phyloP scores from a whole-genome alignment of 2,329 filamentous ascomycete genomes.

The Corynespora cassiicola region DNA sequence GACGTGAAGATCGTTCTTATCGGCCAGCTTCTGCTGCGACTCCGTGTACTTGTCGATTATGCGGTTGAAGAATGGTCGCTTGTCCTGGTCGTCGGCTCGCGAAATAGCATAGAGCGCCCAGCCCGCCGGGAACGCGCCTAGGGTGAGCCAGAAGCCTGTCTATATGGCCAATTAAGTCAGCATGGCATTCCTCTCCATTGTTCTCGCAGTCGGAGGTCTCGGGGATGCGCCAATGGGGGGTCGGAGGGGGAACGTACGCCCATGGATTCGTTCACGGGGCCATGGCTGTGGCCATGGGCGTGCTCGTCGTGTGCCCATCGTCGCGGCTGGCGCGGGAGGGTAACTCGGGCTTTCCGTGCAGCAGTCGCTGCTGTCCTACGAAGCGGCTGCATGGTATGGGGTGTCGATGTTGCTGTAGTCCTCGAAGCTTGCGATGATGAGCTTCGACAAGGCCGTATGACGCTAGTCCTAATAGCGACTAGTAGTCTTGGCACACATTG shows the following conservation, averaged over 20 bases:
- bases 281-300: slow-evolving; percentile 39
- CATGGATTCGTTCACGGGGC: slow-evolving; percentile 55
- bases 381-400: slow-evolving; percentile 52
- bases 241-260: slow-evolving; percentile 56
- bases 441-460: slow-evolving; percentile 27
- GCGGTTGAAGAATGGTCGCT: slow-evolving; percentile 52
- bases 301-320: slow-evolving; percentile 48
- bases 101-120: slow-evolving; percentile 55
- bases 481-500: slow-evolving; percentile 26
- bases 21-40: slow-evolving; percentile 59
- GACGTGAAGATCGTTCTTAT: slow-evolving; percentile 66
- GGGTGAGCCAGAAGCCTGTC: slow-evolving; percentile 56
- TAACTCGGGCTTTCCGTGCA: slow-evolving; percentile 45
- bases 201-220: background rate
- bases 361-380: slow-evolving; percentile 51
- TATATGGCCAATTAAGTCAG: slow-evolving; percentile 31
- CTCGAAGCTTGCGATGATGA: slow-evolving; percentile 31
- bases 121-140: slow-evolving; percentile 54
- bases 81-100: slow-evolving; percentile 45
- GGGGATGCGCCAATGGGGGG: slow-evolving; percentile 17
- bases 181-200: slow-evolving; percentile 1
- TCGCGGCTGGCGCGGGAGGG: slow-evolving; percentile 47
- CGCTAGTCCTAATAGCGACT: slow-evolving; percentile 15
- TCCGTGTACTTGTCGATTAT: slow-evolving; percentile 64
- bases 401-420: slow-evolving; percentile 27